Evolutionary conservation across 768 basidiomycete species (phyloP).

Genomic region (Lactifluus subvellereus): DNA sequence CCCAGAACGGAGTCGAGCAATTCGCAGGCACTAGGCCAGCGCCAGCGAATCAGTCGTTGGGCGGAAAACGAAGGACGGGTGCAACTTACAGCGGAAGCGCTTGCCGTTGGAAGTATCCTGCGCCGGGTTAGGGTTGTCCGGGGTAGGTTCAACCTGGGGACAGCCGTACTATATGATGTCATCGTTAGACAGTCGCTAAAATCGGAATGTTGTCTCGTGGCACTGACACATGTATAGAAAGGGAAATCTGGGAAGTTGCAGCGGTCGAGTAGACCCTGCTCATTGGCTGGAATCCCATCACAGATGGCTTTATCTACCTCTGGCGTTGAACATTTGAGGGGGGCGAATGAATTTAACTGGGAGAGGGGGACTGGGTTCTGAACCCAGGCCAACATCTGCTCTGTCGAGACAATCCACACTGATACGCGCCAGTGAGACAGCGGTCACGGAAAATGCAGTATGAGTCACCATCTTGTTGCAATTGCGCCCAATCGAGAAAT

Average conservation of each 20-base stretch:
- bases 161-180: conserved; percentile 62
- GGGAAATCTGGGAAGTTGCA: conserved; percentile 72
- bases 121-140: conserved; percentile 58
- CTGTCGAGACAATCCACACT: conserved; percentile 72
- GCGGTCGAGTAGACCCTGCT: conserved; percentile 52
- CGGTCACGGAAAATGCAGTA: not conserved
- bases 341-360: conserved; percentile 46
- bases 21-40: conserved; percentile 50
- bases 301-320: conserved; percentile 58
- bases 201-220: not conserved
- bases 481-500: conserved; percentile 79
- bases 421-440: not conserved
- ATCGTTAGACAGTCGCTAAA: not conserved
- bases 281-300: conserved; percentile 68
- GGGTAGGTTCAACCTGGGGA: conserved; percentile 48
- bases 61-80: not conserved
- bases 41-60: not conserved
- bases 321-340: conserved; percentile 62
- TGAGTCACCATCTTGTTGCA: conserved; percentile 52
- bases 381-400: conserved; percentile 71
- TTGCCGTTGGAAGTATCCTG: conserved; percentile 46
- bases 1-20: conserved; percentile 79
- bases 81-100: conserved; percentile 50
- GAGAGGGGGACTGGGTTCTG: conserved; percentile 59
- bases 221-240: conserved; percentile 69